Conservation (phyloP, 768 basidiomycete genomes). For the Mycena crocata region DNA sequence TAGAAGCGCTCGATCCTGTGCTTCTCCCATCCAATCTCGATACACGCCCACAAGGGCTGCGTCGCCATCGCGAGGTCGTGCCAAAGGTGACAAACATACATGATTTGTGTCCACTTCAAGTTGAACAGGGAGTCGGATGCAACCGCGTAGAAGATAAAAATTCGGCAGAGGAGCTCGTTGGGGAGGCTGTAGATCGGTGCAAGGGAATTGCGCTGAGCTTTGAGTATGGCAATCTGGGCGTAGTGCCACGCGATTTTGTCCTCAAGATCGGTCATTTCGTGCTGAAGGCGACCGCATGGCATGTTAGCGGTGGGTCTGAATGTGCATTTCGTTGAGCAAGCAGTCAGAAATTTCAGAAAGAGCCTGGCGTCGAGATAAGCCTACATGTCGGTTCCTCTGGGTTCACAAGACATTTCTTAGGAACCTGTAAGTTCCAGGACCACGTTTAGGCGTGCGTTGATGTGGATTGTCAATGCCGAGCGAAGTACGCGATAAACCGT, state of each 20-base stretch:
- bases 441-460: too few relatives aligned
- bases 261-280: too few relatives aligned
- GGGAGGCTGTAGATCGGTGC: constrained; percentile 6
- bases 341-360: too few relatives aligned
- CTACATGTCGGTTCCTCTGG: too few relatives aligned
- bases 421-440: too few relatives aligned
- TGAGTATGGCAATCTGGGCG: constrained; percentile 1
- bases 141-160: constrained; percentile 3
- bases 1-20: background rate
- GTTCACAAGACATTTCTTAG: too few relatives aligned
- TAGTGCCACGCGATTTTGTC: constrained; percentile 9
- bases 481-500: too few relatives aligned
- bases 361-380: too few relatives aligned
- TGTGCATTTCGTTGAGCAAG: too few relatives aligned
- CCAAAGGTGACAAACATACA: constrained; percentile 15
- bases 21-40: background rate
- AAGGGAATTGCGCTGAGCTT: constrained; percentile 6
- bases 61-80: constrained; percentile 3
- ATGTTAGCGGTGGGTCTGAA: too few relatives aligned
- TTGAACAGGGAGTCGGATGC: constrained; percentile 2
- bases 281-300: too few relatives aligned
- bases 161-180: constrained; percentile 9
- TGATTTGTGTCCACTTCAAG: constrained; percentile 14
- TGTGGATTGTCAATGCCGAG: too few relatives aligned
- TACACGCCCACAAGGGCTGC: constrained; percentile 12